These are phyloP conservation scores for Hymenoscyphus fructigenus DNA, from an alignment of 2,329 filamentous ascomycete species.

Conservation along the genomic window DNA sequence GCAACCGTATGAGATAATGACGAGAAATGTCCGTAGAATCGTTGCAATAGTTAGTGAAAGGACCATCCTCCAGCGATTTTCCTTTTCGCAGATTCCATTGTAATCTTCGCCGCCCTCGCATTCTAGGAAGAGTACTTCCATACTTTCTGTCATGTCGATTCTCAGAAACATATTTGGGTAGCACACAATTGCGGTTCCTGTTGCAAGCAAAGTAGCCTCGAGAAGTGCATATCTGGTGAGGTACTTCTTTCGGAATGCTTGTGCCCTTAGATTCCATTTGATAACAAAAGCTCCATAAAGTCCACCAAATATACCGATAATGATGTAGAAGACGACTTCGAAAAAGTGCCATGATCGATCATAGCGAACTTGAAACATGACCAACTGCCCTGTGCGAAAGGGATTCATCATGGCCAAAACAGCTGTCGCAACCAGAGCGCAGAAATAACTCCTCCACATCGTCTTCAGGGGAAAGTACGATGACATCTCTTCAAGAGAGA, in stretches of 20 bases:
- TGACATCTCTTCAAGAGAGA: constrained; percentile 97
- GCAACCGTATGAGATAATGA: constrained; percentile 95
- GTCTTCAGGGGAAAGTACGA: constrained; percentile 96
- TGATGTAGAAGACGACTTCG: constrained; percentile 86
- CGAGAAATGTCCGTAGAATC: constrained; percentile 74
- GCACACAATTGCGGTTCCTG: constrained; percentile 84
- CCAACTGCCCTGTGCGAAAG: constrained; percentile 91
- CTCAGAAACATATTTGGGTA: constrained; percentile 94
- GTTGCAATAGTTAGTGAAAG: constrained; percentile 77
- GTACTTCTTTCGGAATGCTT: constrained; percentile 93
- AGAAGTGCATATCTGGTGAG: constrained; percentile 79
- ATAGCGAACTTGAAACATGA: constrained; percentile 98
- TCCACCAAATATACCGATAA: constrained; percentile 90
- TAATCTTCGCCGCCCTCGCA: constrained; percentile 89
- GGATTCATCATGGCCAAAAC: constrained; percentile 95
- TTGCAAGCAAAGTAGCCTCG: constrained; percentile 81
- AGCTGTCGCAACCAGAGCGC: constrained; percentile 89
- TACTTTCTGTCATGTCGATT: constrained; percentile 99
- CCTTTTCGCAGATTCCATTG: constrained; percentile 78
- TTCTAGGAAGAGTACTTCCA: constrained; percentile 95
- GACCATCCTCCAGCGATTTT: constrained; percentile 76
- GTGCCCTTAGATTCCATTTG: constrained; percentile 90
- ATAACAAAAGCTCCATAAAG: constrained; percentile 96
- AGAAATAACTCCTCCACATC: constrained; percentile 97
- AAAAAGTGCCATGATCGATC: constrained; percentile 98